These are phyloP conservation scores for Tolypocladium capitatum DNA, from an alignment of 2,329 filamentous ascomycete genomes.

Conservation along the genomic window DNA sequence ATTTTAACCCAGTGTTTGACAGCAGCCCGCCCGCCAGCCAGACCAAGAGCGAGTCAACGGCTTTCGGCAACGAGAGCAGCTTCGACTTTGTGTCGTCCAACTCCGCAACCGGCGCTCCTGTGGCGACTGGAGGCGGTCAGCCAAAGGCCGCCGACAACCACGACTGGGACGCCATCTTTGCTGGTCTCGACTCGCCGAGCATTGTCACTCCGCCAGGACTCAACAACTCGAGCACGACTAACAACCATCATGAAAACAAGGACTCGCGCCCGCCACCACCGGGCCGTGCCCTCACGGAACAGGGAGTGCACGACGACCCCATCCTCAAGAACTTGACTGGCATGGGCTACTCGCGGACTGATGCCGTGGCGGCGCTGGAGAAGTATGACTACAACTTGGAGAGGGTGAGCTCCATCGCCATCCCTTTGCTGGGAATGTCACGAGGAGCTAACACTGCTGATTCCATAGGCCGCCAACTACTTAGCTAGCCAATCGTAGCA, in stretches of 20 bases:
- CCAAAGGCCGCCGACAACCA: constrained; percentile 39
- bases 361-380: constrained; percentile 70
- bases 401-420: constrained; percentile 49
- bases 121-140: constrained; percentile 26
- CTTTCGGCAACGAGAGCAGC: constrained; percentile 41
- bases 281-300: constrained; percentile 58
- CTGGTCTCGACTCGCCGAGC: constrained; percentile 52
- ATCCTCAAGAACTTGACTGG: constrained; percentile 78
- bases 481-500: constrained; percentile 39
- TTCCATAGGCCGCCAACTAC: constrained; percentile 36
- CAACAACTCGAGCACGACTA: background rate
- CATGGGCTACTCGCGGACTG: constrained; percentile 72
- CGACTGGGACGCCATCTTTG: constrained; percentile 94
- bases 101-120: constrained; percentile 16
- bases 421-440: background rate
- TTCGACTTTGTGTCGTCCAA: constrained; percentile 42
- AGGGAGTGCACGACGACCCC: constrained; percentile 76
- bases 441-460: constrained; percentile 6
- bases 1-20: constrained; percentile 75
- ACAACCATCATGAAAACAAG: constrained; percentile 6
- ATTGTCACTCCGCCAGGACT: constrained; percentile 13
- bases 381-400: constrained; percentile 95
- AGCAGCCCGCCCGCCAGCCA: constrained; percentile 46
- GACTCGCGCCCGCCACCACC: constrained; percentile 15
- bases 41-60: constrained; percentile 37